Evolutionary conservation across 2,329 filamentous ascomycete genomes (phyloP).

Genomic region (Arthrobotrys conoides): DNA sequence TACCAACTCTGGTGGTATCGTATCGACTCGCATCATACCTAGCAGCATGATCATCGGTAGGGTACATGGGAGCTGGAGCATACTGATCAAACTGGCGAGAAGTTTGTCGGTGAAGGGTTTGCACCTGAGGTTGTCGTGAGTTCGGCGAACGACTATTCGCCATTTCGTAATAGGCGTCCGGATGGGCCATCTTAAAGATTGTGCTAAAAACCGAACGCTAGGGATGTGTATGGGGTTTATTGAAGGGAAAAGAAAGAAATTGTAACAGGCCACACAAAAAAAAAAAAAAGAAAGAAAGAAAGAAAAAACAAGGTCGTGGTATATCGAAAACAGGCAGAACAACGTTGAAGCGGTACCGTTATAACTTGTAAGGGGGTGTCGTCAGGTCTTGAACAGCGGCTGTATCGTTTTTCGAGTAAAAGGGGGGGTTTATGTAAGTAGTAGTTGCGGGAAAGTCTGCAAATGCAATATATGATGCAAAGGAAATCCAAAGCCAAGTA

Average conservation of each 20-base stretch:
- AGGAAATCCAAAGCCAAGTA: slow-evolving; percentile 43
- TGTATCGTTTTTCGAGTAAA: slow-evolving; percentile 46
- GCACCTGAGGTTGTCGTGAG: slow-evolving; percentile 64
- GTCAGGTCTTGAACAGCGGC: slow-evolving; percentile 39
- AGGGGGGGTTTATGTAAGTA: slow-evolving; percentile 26
- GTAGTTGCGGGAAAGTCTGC: slow-evolving; percentile 26
- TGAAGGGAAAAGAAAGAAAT: neutral
- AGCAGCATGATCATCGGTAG: slow-evolving; percentile 76
- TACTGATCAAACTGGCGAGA: slow-evolving; percentile 85
- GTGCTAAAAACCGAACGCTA: neutral
- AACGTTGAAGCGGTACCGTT: slow-evolving; percentile 37
- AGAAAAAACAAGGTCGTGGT: slow-evolving; percentile 11
- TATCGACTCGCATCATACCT: slow-evolving; percentile 69
- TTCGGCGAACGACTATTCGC: slow-evolving; percentile 65
- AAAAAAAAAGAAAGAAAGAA: neutral
- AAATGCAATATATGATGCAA: slow-evolving; percentile 47
- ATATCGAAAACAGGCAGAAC: slow-evolving; percentile 20
- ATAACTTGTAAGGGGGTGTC: slow-evolving; percentile 24
- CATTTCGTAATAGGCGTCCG: slow-evolving; percentile 65
- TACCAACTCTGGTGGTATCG: slow-evolving; percentile 73
- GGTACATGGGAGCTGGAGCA: slow-evolving; percentile 77
- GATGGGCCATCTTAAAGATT: slow-evolving; percentile 48
- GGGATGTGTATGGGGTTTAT: slow-evolving; percentile 1
- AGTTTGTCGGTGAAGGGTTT: slow-evolving; percentile 78
- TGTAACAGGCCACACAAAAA: too few relatives aligned